These are phyloP conservation scores for Malassezia yamatoensis DNA, from an alignment of 1,284 basidiomycete genomes.

Conservation along the genomic window DNA sequence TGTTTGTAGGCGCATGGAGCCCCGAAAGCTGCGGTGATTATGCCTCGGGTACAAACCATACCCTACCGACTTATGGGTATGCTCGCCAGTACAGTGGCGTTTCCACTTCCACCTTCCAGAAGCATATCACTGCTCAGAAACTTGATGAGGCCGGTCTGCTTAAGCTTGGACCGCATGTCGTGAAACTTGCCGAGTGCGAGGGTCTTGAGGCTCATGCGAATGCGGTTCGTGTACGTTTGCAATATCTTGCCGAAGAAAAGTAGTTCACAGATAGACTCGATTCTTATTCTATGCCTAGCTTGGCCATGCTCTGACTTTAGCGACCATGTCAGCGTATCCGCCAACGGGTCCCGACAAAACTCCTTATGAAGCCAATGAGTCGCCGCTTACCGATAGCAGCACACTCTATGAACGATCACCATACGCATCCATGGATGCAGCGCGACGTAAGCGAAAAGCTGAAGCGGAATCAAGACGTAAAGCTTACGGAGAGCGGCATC, in stretches of 20 bases:
- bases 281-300: no score
- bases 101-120: constrained; percentile 94
- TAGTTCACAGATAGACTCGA: not conserved
- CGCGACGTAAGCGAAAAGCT: not conserved
- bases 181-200: constrained; percentile 84
- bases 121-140: constrained; percentile 94
- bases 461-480: not conserved
- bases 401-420: constrained; percentile 16
- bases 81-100: constrained; percentile 97
- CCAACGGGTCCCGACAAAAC: not conserved
- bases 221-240: constrained; percentile 48
- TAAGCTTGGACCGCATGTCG: constrained; percentile 75
- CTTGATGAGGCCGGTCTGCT: constrained; percentile 69
- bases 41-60: constrained; percentile 97
- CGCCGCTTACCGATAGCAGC: constrained; percentile 2
- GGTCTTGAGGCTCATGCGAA: constrained; percentile 82
- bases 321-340: constrained; percentile 3
- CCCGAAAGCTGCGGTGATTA: constrained; percentile 96
- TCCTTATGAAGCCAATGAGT: constrained; percentile 1
- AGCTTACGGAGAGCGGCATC: constrained; percentile 6
- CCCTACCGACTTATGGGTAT: constrained; percentile 61
- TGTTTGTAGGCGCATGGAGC: constrained; percentile 67
- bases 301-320: no score
- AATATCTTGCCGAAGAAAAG: constrained; percentile 1
- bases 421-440: not conserved